These are phyloP conservation scores for Cercospora citrullina DNA, from an alignment of 2,329 filamentous ascomycete species.

Conservation along the genomic window DNA sequence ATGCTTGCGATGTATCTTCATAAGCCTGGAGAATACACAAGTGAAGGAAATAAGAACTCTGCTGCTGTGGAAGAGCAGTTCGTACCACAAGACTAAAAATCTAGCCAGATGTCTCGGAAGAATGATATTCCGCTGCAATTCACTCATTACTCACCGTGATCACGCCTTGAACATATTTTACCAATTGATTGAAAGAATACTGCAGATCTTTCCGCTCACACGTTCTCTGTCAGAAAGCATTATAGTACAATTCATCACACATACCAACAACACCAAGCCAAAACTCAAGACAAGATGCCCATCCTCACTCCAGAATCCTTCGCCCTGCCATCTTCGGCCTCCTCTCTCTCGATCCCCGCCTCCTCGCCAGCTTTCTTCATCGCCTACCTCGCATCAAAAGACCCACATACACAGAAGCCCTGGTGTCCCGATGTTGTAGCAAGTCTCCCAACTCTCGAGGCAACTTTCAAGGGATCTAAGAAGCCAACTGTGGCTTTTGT, in stretches of 20 bases:
- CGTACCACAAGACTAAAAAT: not conserved
- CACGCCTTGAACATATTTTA: not conserved
- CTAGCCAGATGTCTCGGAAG: not conserved
- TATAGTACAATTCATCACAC: no score
- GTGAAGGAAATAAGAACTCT: not conserved
- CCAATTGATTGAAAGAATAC: not conserved
- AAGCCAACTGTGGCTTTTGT: slow-evolving; percentile 23
- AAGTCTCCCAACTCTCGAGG: slow-evolving; percentile 21
- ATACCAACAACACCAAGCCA: not conserved
- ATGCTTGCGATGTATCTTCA: no score
- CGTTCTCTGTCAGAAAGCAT: no score
- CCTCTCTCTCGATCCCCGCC: not conserved
- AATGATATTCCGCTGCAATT: not conserved
- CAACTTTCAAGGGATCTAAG: slow-evolving; percentile 16
- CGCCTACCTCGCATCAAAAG: slow-evolving; percentile 25
- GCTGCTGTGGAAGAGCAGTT: not conserved
- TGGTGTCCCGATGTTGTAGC: slow-evolving; percentile 29
- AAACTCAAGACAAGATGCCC: not conserved
- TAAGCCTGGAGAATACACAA: not conserved
- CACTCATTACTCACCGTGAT: not conserved
- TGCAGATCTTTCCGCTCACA: no score
- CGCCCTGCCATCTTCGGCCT: not conserved
- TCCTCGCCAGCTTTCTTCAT: slow-evolving; percentile 20
- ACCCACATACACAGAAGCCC: slow-evolving; percentile 21
- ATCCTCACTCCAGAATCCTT: not conserved